A percentile compares a stretch with the other conserved stretches of the same genome.
These are phyloP conservation scores for Neofusicoccum ribis DNA, from an alignment of 2,329 filamentous ascomycete species.

Conservation along the genomic window DNA sequence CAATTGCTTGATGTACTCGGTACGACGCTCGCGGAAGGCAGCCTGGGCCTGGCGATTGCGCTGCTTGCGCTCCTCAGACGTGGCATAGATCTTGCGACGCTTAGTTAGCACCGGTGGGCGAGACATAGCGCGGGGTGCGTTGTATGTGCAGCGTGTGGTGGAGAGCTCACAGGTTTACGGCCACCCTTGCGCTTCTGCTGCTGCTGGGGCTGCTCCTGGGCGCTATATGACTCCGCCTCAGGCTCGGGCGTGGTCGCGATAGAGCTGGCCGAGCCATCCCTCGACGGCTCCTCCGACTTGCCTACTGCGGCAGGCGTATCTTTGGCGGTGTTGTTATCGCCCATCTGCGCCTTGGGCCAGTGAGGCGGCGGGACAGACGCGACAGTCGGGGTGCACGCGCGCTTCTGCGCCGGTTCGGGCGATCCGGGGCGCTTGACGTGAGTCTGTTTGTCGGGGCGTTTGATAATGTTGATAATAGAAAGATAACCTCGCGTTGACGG, in stretches of 20 bases:
- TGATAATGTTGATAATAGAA: conserved; percentile 47
- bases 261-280: conserved; percentile 49
- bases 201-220: conserved; percentile 46
- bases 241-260: conserved; percentile 51
- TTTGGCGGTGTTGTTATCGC: conserved; percentile 46
- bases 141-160: conserved; percentile 22
- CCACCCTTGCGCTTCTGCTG: conserved; percentile 93
- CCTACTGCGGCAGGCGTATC: conserved; percentile 47
- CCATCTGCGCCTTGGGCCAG: conserved; percentile 43
- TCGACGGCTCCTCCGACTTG: conserved; percentile 37
- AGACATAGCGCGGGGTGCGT: conserved; percentile 33
- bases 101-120: conserved; percentile 39
- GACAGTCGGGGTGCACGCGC: conserved; percentile 37
- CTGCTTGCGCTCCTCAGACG: conserved; percentile 97
- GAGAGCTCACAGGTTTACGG: conserved; percentile 80
- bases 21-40: conserved; percentile 92
- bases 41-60: conserved; percentile 96
- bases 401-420: conserved; percentile 26
- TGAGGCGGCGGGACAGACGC: conserved; percentile 31
- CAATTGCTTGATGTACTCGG: conserved; percentile 98
- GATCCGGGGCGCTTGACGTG: conserved; percentile 20
- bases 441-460: conserved; percentile 37
- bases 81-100: conserved; percentile 83
- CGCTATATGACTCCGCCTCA: conserved; percentile 42
- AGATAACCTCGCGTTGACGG: conserved; percentile 42